Evolutionary conservation across 352 stramenopile species (phyloP), one percentile per base, ranked within the genome.

Genomic region (Nothophytophthora sp.): DNA sequence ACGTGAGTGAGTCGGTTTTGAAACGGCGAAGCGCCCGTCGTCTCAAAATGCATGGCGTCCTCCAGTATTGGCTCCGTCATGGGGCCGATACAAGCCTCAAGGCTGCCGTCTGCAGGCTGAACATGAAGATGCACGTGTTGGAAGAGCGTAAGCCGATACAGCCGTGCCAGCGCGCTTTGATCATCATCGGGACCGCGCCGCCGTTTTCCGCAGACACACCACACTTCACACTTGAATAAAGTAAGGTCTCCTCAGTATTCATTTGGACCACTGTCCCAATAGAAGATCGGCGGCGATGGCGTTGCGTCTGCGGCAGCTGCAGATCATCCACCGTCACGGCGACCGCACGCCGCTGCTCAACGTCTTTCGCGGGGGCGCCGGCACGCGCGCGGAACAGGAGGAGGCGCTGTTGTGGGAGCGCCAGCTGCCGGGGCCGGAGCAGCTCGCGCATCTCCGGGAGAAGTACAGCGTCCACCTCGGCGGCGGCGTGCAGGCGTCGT

Each of bases 321-420:
- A 94, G 50, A 63, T 94, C 41, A 56, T 90, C 28, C 83, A 92
- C 43, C 83, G 83, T 33, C 83, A 94, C 52, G 83, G 83, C 11
- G 83, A 94, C 63, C 83, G 83, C 35, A 89, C 76, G 40, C 83
- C 83, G 30, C 64, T 94, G 47, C 52, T 63, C 36, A 94, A 94
- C 49, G 74, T 92, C 32, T 89, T 85, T 39, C 49, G 69, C 40
- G 69, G 56, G n/a, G 58, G 50, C 19, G 49, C 19, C 16, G 50
- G 44, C 42, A 28, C 53, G 2, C 65, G 55, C 5, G 34, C 45
- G 1, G 81, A 76, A 30, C 40, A 67, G 16, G 42, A 72, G 10
- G 83, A 89, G 53, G 55, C 48, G 11, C 43, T 56, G 40, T 63
- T 67, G 2, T 92, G 83, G 79, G 33, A 45, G 11, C 40, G 56